These are phyloP conservation scores for Krasilnikovozyma curviuscula DNA, from an alignment of 768 basidiomycete species.

Conservation along the genomic window DNA sequence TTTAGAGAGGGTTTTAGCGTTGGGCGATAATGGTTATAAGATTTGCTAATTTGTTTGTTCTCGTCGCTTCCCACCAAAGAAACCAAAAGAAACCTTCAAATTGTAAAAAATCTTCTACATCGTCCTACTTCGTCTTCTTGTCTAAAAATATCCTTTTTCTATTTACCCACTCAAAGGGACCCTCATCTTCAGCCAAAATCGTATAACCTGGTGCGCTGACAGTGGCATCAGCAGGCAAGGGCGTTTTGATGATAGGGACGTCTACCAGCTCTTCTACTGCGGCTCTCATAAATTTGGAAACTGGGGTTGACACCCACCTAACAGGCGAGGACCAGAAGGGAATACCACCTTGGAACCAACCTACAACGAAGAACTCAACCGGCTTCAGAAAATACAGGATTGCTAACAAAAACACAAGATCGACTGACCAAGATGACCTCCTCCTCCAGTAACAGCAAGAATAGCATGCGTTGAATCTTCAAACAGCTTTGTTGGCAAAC, in stretches of 20 bases:
- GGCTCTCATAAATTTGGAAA: slow-evolving; percentile 5
- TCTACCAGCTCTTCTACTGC: slow-evolving; percentile 3
- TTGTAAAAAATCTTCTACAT: too few species aligned
- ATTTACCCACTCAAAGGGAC: slow-evolving; percentile 7
- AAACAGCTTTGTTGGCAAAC: slow-evolving; percentile 21
- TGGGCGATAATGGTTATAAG: too few species aligned
- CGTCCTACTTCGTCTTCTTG: too few species aligned
- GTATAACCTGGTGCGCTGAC: slow-evolving; percentile 3
- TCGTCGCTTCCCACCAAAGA: too few species aligned
- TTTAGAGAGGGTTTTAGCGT: too few species aligned
- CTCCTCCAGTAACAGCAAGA: slow-evolving; percentile 21
- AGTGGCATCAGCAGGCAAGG: neutral
- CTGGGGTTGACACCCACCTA: slow-evolving; percentile 6
- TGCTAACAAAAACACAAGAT: too few species aligned
- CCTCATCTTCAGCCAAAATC: neutral
- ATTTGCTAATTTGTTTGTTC: too few species aligned
- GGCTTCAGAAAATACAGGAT: neutral
- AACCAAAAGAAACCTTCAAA: too few species aligned
- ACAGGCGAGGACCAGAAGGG: neutral
- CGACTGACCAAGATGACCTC: slow-evolving; percentile 25
- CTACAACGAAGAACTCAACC: too few species aligned
- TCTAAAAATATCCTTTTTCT: neutral
- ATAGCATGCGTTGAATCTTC: slow-evolving; percentile 20
- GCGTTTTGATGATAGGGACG: neutral
- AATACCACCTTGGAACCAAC: slow-evolving; percentile 6